Evolutionary conservation across 352 stramenopile species (phyloP), one percentile per base, ranked within the genome.

Genomic region (Pythium rishiriense): DNA sequence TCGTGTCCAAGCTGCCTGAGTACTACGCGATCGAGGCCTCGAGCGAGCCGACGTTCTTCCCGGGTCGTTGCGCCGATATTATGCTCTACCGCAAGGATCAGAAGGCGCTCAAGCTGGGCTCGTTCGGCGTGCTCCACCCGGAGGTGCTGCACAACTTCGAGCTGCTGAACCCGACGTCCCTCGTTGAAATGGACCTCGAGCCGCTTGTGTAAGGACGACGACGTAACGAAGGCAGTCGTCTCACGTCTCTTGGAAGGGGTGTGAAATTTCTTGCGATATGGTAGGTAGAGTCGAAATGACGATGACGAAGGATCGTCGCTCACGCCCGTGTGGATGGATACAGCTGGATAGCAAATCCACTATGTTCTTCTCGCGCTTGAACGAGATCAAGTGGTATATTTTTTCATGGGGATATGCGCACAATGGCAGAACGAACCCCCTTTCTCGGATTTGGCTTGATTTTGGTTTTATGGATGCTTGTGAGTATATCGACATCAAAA

Each of bases 101-200:
- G 4, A 65, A 81, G 55, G 73, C 81, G 42, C 61, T 75, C 51
- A 87, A 83, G 60, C 88, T 99, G 24, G 97, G 97, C 54, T 96
- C 88, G 58, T 99, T 99, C 69, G 98, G 98, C 54, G 97, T 99
- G 68, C 74, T 99, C 43, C 97, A 99, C 81, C 98, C 98, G 0
- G 76, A 98, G 48, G 97, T 99, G 37, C 83, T 99, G 46, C 84
- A 90, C 52, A 98, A 98, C 83, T 99, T 99, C 76, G 97, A 99
- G 67, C 84, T 99, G 67, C 70, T 93, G 22, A 98, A 99, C 71
- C 98, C 98, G 28, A 96, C 87, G 35, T 99, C 95, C 26, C 84
- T 97, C 62, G 69, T 99, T 50, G 97, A 99, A 78, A 94, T 99
- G 76, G 93, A 99, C 77, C 82, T 99, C 63, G 97, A 99, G 80